Conservation (phyloP, 768 basidiomycete genomes). For the Agrocybe chaxingu region DNA sequence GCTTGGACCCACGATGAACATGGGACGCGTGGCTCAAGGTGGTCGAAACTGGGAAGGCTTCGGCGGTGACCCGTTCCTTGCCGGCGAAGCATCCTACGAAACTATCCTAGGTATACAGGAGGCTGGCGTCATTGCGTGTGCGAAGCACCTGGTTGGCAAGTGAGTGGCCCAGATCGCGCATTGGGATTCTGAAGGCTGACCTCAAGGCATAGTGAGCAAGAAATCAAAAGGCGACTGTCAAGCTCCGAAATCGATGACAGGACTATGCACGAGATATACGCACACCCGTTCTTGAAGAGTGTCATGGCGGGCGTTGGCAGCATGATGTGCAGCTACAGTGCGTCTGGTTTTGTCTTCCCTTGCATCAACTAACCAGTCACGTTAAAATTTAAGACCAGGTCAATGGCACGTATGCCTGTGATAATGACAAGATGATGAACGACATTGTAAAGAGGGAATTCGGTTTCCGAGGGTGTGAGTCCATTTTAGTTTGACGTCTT, state of each 20-base stretch:
- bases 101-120: slow-evolving; percentile 81
- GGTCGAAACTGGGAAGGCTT: slow-evolving; percentile 97
- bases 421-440: slow-evolving; percentile 69
- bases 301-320: slow-evolving; percentile 72
- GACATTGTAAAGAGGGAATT: slow-evolving; percentile 73
- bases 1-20: slow-evolving; percentile 83
- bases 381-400: slow-evolving; percentile 44
- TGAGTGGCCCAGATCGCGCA: slow-evolving; percentile 25
- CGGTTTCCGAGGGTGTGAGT: slow-evolving; percentile 72
- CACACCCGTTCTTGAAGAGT: slow-evolving; percentile 65
- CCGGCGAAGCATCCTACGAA: slow-evolving; percentile 77
- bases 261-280: slow-evolving; percentile 74
- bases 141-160: slow-evolving; percentile 83
- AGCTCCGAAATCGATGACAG: slow-evolving; percentile 77
- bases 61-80: slow-evolving; percentile 83
- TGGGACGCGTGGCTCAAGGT: slow-evolving; percentile 73
- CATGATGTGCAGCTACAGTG: slow-evolving; percentile 78
- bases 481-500: not conserved
- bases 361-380: not conserved
- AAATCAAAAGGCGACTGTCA: slow-evolving; percentile 50
- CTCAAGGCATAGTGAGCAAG: slow-evolving; percentile 53
- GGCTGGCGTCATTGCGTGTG: slow-evolving; percentile 80
- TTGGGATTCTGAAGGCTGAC: not conserved
- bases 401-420: slow-evolving; percentile 73
- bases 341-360: slow-evolving; percentile 16